These are phyloP conservation scores for Malassezia slooffiae DNA, from an alignment of 1,284 basidiomycete genomes.

Conservation along the genomic window DNA sequence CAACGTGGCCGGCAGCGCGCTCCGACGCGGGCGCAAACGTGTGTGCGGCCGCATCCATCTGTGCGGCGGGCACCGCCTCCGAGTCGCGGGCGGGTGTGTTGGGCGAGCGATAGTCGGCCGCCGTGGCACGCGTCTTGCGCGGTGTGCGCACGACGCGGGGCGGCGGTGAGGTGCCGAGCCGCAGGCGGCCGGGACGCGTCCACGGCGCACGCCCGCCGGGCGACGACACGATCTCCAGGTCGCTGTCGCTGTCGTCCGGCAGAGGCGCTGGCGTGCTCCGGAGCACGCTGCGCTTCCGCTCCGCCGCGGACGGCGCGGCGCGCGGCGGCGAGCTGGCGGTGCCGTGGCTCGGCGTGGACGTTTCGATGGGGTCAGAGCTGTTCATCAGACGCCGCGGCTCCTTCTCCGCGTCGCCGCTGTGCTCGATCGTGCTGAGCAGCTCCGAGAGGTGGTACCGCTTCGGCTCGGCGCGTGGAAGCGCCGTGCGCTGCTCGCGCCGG, in stretches of 20 bases:
- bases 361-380: slow-evolving; percentile 13
- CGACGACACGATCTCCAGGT: slow-evolving; percentile 9
- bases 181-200: too few species aligned
- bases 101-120: slow-evolving; percentile 13
- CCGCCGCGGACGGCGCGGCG: not conserved
- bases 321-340: not conserved
- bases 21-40: slow-evolving; percentile 23
- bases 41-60: slow-evolving; percentile 21
- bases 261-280: not conserved
- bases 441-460: slow-evolving; percentile 29
- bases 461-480: slow-evolving; percentile 15
- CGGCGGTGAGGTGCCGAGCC: too few species aligned
- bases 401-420: not conserved
- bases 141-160: slow-evolving; percentile 7
- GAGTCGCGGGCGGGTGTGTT: not conserved
- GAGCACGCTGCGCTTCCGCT: slow-evolving; percentile 12
- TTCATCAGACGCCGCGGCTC: slow-evolving; percentile 1
- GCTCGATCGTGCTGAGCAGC: slow-evolving; percentile 25
- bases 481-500: slow-evolving; percentile 26
- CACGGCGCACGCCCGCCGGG: not conserved
- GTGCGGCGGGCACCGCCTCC: slow-evolving; percentile 16
- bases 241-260: slow-evolving; percentile 3
- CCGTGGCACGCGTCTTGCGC: slow-evolving; percentile 4
- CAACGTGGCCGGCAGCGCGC: slow-evolving; percentile 14
- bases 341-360: slow-evolving; percentile 12